These are phyloP conservation scores for Russula sp. DNA, from an alignment of 768 basidiomycete species.

Conservation along the genomic window DNA sequence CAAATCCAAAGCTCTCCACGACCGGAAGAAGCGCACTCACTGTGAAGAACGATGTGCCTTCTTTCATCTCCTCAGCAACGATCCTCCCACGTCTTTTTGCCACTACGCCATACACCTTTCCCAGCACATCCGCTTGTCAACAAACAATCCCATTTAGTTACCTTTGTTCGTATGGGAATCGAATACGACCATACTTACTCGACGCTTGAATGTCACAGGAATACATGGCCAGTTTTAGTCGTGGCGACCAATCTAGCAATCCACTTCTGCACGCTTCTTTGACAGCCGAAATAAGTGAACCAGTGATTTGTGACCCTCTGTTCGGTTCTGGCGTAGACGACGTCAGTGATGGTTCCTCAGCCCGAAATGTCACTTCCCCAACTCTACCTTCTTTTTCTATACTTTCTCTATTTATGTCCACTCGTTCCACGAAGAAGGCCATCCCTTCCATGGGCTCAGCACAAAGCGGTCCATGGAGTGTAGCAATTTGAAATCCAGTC, in stretches of 20 bases:
- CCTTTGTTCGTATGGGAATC: neutral
- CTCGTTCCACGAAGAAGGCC: slow-evolving; percentile 80
- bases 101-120: slow-evolving; percentile 95
- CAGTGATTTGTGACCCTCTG: slow-evolving; percentile 75
- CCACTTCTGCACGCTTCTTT: slow-evolving; percentile 88
- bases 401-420: slow-evolving; percentile 55
- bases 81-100: slow-evolving; percentile 87
- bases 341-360: slow-evolving; percentile 6
- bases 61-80: slow-evolving; percentile 97
- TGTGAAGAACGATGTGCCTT: slow-evolving; percentile 92
- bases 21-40: slow-evolving; percentile 89
- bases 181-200: slow-evolving; percentile 47
- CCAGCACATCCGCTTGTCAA: slow-evolving; percentile 82
- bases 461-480: slow-evolving; percentile 91
- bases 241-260: slow-evolving; percentile 93
- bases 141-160: slow-evolving; percentile 18
- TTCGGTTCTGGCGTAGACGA: slow-evolving; percentile 55
- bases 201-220: slow-evolving; percentile 98
- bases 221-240: slow-evolving; percentile 97
- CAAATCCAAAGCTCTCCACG: slow-evolving; percentile 96
- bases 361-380: slow-evolving; percentile 6
- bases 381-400: slow-evolving; percentile 60
- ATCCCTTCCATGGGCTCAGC: slow-evolving; percentile 92
- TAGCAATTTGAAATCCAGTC: slow-evolving; percentile 91
- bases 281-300: slow-evolving; percentile 83